These are phyloP conservation scores for Asclepias syriaca DNA, from an alignment of 257 asterid genomes.

Conservation along the genomic window DNA sequence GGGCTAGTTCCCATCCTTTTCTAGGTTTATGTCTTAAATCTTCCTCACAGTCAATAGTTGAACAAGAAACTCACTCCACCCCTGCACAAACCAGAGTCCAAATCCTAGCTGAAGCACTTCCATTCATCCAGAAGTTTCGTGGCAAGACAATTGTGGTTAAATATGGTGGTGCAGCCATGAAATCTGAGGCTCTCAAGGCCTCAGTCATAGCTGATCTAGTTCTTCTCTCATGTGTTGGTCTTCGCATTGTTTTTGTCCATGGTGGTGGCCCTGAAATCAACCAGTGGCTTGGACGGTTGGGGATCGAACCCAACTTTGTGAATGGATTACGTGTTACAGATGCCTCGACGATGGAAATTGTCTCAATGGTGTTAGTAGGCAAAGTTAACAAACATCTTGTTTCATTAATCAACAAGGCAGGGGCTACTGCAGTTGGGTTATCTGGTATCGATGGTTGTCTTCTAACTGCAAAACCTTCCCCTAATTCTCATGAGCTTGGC, in stretches of 20 bases:
- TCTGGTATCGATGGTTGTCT: constrained; percentile 75
- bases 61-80: constrained; percentile 31
- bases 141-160: constrained; percentile 82
- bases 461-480: constrained; percentile 65
- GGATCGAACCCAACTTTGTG: constrained; percentile 58
- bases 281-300: constrained; percentile 61
- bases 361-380: constrained; percentile 75
- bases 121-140: constrained; percentile 68
- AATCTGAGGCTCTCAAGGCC: constrained; percentile 70
- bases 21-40: constrained; percentile 36
- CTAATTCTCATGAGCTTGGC: constrained; percentile 54
- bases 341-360: constrained; percentile 77
- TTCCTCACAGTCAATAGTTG: constrained; percentile 28
- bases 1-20: constrained; percentile 18
- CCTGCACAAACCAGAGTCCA: constrained; percentile 58
- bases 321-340: constrained; percentile 81
- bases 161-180: constrained; percentile 90
- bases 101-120: constrained; percentile 71
- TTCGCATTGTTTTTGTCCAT: constrained; percentile 70
- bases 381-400: constrained; percentile 72
- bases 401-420: constrained; percentile 69
- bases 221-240: constrained; percentile 77
- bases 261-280: constrained; percentile 89
- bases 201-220: constrained; percentile 78
- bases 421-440: constrained; percentile 76